These are phyloP conservation scores for Stephania cephalantha DNA, from an alignment of 164 flowering plant species.

Conservation along the genomic window DNA sequence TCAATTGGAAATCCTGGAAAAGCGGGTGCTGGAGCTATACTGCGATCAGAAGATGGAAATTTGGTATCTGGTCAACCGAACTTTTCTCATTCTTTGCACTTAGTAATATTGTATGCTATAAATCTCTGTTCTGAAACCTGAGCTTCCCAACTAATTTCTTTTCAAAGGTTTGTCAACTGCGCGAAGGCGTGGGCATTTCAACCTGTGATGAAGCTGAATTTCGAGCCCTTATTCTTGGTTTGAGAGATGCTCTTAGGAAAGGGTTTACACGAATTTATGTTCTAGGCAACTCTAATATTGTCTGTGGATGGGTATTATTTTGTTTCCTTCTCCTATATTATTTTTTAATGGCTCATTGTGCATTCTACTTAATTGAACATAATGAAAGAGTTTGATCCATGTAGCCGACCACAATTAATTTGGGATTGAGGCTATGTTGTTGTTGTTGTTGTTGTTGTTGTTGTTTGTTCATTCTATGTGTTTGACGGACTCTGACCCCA, in stretches of 20 bases:
- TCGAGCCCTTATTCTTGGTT: slow-evolving; percentile 61
- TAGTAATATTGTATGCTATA: background rate
- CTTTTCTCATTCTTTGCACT: background rate
- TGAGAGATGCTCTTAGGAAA: slow-evolving; percentile 61
- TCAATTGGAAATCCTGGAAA: slow-evolving; percentile 93
- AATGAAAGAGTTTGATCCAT: no score
- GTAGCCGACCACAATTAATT: no score
- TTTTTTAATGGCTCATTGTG: no score
- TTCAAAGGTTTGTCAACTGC: slow-evolving; percentile 59
- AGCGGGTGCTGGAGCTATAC: slow-evolving; percentile 88
- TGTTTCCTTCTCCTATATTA: background rate
- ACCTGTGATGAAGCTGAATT: slow-evolving; percentile 82
- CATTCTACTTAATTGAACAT: no score
- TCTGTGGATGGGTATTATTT: slow-evolving; percentile 61
- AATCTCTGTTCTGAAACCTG: background rate
- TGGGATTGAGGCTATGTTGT: no score
- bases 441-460: no score
- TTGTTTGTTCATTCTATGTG: no score
- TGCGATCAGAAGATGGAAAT: slow-evolving; percentile 65
- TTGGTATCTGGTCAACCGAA: slow-evolving; percentile 34
- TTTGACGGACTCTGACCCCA: no score
- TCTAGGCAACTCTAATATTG: slow-evolving; percentile 79
- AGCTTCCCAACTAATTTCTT: slow-evolving; percentile 9
- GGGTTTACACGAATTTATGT: slow-evolving; percentile 58
- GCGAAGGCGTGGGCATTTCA: slow-evolving; percentile 69